phyloP scores from a whole-genome alignment of 2,329 filamentous ascomycete species.

The Cladophialophora exuberans region DNA sequence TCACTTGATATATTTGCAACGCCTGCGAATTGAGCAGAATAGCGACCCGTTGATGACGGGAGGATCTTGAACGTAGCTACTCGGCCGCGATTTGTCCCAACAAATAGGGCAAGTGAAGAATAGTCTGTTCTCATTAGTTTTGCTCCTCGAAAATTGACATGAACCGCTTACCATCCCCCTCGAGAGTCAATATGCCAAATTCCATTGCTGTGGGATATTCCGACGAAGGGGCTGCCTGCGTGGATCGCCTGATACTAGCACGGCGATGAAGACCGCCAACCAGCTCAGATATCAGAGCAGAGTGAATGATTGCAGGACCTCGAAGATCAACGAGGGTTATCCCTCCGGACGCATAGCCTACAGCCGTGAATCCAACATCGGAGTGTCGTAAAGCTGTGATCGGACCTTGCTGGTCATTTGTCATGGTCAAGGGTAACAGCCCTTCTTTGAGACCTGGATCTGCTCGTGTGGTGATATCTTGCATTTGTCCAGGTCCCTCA shows the following conservation, averaged over 20 bases:
- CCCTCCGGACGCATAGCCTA: slow-evolving; percentile 80
- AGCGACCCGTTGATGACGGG: slow-evolving; percentile 69
- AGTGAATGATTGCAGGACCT: slow-evolving; percentile 82
- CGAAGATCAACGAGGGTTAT: slow-evolving; percentile 84
- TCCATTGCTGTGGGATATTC: slow-evolving; percentile 84
- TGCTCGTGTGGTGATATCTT: slow-evolving; percentile 71
- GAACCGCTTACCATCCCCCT: slow-evolving; percentile 69
- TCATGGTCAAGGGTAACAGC: slow-evolving; percentile 75
- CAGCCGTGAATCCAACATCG: slow-evolving; percentile 90
- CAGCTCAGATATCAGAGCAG: slow-evolving; percentile 72
- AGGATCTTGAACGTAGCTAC: slow-evolving; percentile 89
- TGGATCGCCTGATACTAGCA: slow-evolving; percentile 62
- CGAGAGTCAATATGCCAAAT: slow-evolving; percentile 90
- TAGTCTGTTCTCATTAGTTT: slow-evolving; percentile 60
- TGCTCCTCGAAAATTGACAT: background rate
- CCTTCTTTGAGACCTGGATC: slow-evolving; percentile 78
- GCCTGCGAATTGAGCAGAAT: slow-evolving; percentile 73
- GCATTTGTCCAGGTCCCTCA: slow-evolving; percentile 69
- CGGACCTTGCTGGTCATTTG: slow-evolving; percentile 81
- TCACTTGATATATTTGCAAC: slow-evolving; percentile 66
- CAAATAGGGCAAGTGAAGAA: slow-evolving; percentile 90
- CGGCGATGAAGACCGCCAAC: slow-evolving; percentile 78
- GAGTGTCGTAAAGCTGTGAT: slow-evolving; percentile 80
- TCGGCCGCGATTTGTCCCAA: slow-evolving; percentile 83
- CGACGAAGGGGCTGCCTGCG: slow-evolving; percentile 41